phyloP scores from a whole-genome alignment of 169 alveolate genomes.

The Plasmodium chabaudi region DNA sequence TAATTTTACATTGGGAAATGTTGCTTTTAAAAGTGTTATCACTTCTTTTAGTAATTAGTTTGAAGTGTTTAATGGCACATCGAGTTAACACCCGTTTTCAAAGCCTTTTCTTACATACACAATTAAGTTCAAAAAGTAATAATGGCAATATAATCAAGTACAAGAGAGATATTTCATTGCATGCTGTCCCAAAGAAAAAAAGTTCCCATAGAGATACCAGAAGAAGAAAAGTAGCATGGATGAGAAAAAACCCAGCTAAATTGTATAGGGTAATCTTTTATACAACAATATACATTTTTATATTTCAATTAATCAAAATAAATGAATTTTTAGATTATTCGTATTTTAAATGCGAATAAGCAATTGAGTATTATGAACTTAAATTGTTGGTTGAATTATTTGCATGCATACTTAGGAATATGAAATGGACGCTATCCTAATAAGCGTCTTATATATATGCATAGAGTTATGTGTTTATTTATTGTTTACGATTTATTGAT shows the following conservation, averaged over 20 bases:
- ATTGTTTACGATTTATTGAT: not conserved
- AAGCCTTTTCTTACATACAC: slow-evolving; percentile 59
- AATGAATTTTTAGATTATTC: too few species aligned
- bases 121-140: slow-evolving; percentile 14
- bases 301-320: too few species aligned
- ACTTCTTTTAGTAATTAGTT: slow-evolving; percentile 27
- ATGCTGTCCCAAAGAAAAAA: slow-evolving; percentile 88
- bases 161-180: slow-evolving; percentile 43
- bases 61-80: slow-evolving; percentile 11
- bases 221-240: slow-evolving; percentile 87
- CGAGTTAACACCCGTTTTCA: slow-evolving; percentile 9
- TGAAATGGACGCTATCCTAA: too few species aligned
- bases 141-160: slow-evolving; percentile 5
- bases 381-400: too few species aligned
- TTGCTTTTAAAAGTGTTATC: slow-evolving; percentile 16
- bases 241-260: slow-evolving; percentile 85
- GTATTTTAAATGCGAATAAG: too few species aligned
- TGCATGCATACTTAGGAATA: too few species aligned
- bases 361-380: too few species aligned
- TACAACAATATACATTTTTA: not conserved
- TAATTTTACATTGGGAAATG: slow-evolving; percentile 43
- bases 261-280: slow-evolving; percentile 77
- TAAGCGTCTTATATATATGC: too few species aligned
- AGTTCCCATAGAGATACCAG: slow-evolving; percentile 85
- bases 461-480: too few species aligned